These are phyloP conservation scores for Cladobotryum protrusum DNA, from an alignment of 2,329 filamentous ascomycete genomes.

Conservation along the genomic window DNA sequence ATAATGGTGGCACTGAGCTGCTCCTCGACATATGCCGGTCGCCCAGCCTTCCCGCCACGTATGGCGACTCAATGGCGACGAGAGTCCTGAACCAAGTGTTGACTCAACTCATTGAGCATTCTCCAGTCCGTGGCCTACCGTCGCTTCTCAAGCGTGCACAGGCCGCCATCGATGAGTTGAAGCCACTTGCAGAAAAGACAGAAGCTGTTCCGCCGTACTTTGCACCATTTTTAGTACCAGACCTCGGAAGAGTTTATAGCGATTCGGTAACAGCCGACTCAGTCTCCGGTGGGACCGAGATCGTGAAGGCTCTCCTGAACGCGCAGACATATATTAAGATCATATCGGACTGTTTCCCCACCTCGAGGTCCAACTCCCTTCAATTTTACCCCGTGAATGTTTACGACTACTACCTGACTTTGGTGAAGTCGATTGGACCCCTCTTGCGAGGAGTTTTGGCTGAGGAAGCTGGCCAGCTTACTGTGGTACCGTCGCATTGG, in stretches of 20 bases:
- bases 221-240: slow-evolving; percentile 53
- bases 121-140: slow-evolving; percentile 74
- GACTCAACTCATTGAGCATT: slow-evolving; percentile 71
- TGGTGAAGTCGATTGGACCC: slow-evolving; percentile 69
- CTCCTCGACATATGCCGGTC: slow-evolving; percentile 79
- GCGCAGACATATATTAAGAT: slow-evolving; percentile 71
- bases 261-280: slow-evolving; percentile 32
- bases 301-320: slow-evolving; percentile 72
- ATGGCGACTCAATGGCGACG: slow-evolving; percentile 56
- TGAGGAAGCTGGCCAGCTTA: slow-evolving; percentile 73
- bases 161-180: slow-evolving; percentile 59
- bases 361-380: slow-evolving; percentile 55
- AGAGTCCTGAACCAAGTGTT: slow-evolving; percentile 68
- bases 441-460: slow-evolving; percentile 75
- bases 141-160: slow-evolving; percentile 72
- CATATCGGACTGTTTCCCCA: slow-evolving; percentile 67
- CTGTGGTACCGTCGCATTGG: slow-evolving; percentile 67
- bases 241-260: slow-evolving; percentile 25
- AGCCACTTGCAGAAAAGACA: slow-evolving; percentile 52
- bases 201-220: slow-evolving; percentile 62
- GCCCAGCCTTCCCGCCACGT: slow-evolving; percentile 64
- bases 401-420: slow-evolving; percentile 71
- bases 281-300: slow-evolving; percentile 61
- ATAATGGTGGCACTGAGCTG: slow-evolving; percentile 72
- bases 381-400: slow-evolving; percentile 74